A percentile compares a stretch with the other conserved stretches of the same genome.
These are phyloP conservation scores for Euphrasia arctica DNA, from an alignment of 305 asterid species.

Conservation along the genomic window DNA sequence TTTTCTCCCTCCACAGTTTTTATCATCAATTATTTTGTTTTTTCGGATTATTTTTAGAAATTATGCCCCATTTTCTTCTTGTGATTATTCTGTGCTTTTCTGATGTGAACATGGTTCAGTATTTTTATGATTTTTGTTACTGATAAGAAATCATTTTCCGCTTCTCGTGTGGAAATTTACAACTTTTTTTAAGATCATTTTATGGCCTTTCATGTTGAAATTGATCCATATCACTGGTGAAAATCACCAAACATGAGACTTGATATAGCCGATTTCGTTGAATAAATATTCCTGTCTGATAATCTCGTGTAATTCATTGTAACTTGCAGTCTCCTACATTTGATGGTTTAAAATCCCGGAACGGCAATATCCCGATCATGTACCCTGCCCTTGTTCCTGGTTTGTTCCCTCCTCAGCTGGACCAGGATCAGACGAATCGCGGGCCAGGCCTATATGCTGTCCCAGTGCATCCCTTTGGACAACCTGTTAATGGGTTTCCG, in stretches of 20 bases:
- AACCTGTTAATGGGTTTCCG: slow-evolving; percentile 44
- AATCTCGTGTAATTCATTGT: slow-evolving; percentile 1
- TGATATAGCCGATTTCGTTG: neutral
- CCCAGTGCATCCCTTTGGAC: slow-evolving; percentile 44
- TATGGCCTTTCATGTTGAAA: too few species aligned
- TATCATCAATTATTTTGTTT: neutral
- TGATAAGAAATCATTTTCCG: too few species aligned
- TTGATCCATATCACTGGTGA: too few species aligned
- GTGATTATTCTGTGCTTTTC: neutral
- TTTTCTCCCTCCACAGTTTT: neutral
- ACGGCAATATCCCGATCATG: slow-evolving; percentile 44
- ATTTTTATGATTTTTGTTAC: neutral
- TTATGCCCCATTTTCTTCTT: neutral
- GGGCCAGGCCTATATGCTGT: slow-evolving; percentile 86
- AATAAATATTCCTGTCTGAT: slow-evolving; percentile 15
- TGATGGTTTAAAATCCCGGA: slow-evolving; percentile 36
- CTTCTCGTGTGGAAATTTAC: too few species aligned
- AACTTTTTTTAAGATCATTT: too few species aligned
- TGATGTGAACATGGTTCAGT: neutral
- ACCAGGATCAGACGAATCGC: slow-evolving; percentile 51
- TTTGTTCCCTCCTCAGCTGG: slow-evolving; percentile 39
- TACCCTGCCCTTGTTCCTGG: slow-evolving; percentile 53
- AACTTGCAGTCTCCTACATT: slow-evolving; percentile 30
- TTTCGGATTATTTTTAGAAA: neutral
- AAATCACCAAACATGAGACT: neutral